Base-by-base conservation (phyloP, 2,329 filamentous ascomycete genomes). In the Meredithiella fracta region DNA sequence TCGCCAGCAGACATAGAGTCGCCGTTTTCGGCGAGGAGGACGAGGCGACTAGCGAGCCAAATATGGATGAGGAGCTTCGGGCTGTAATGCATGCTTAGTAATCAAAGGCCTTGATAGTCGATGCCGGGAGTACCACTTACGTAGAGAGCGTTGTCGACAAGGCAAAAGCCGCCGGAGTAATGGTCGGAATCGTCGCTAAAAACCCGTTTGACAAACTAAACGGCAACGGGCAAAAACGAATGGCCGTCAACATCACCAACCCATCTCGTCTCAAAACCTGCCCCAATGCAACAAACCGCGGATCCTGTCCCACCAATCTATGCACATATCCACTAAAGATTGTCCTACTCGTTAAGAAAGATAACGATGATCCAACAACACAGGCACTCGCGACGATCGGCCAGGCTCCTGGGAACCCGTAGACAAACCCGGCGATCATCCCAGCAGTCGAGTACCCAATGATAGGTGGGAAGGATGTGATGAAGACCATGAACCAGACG, bases 151-250 rank as follows among this genome's bases (percentile, higher is more conserved):
- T 83, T 0, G 91, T 97, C 4, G 92, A 91, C 49, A 89, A 67
- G 31, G 82, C 83, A 70, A 94, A 97, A 50, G 78, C 78, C 59
- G 76, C 67, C 42, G 86, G 85, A 23, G 82, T 77, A 34, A 98
- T 86, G 31, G 85, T 94, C 2, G 90, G 90, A 60, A 98, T 90
- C 1, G 92, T 97, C 29, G 88, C 88, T 56, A 98, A 79, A 59
- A 94, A 94, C 53, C 89, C 92, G 66, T 98, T 98, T 65, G 86
- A 90, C 62, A 97, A 73, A 54, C 86, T 92, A 67, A 94, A 98
- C 14, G 92, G 92, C 59, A 98, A 67, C 1, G 92, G 92, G 64
- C 91, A 97, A 61, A 97, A 77, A 29, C 92, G 80, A 62, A 98
- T 92, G 77, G 92, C 94, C 60, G 87, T 83, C 49, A 98, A 75